phyloP scores from a whole-genome alignment of 2,329 filamentous ascomycete genomes.

The Proliferodiscus dingleyae region DNA sequence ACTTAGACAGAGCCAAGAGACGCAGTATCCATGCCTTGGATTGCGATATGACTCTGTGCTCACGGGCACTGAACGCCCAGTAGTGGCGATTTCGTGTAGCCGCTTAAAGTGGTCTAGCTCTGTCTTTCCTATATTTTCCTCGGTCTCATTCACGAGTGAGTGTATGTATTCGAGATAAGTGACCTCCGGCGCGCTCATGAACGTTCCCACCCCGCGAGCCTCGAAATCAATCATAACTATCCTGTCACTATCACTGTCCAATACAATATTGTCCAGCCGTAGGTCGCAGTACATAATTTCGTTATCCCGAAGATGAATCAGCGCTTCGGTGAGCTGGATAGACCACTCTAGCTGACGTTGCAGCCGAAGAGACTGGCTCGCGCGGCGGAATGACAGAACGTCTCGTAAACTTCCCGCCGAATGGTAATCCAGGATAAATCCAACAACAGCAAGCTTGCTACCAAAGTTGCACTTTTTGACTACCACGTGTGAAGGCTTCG shows the following conservation, averaged over 20 bases:
- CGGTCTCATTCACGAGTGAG: not conserved
- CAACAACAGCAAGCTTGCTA: slow-evolving; percentile 49
- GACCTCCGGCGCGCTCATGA: slow-evolving; percentile 56
- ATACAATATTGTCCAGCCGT: slow-evolving; percentile 7
- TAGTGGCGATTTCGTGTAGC: not conserved
- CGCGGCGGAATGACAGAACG: slow-evolving; percentile 40
- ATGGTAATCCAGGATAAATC: slow-evolving; percentile 53
- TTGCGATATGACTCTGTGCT: slow-evolving; percentile 42
- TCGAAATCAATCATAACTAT: slow-evolving; percentile 56
- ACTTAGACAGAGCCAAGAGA: slow-evolving; percentile 51
- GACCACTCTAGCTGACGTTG: slow-evolving; percentile 3
- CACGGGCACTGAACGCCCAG: not conserved
- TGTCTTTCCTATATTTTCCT: not conserved
- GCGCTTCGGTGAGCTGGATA: not conserved
- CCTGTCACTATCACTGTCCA: not conserved
- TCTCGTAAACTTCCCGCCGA: slow-evolving; percentile 51
- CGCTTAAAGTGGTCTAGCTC: not conserved
- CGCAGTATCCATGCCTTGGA: slow-evolving; percentile 51
- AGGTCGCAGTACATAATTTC: slow-evolving; percentile 6
- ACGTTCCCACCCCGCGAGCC: slow-evolving; percentile 58
- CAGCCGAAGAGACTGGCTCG: slow-evolving; percentile 29
- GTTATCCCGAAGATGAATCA: slow-evolving; percentile 4
- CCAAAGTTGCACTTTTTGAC: slow-evolving; percentile 53
- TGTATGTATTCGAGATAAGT: slow-evolving; percentile 52
- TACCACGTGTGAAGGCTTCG: slow-evolving; percentile 47